phyloP scores from a whole-genome alignment of 148 eudicot species.

The Arctostaphylos glauca region DNA sequence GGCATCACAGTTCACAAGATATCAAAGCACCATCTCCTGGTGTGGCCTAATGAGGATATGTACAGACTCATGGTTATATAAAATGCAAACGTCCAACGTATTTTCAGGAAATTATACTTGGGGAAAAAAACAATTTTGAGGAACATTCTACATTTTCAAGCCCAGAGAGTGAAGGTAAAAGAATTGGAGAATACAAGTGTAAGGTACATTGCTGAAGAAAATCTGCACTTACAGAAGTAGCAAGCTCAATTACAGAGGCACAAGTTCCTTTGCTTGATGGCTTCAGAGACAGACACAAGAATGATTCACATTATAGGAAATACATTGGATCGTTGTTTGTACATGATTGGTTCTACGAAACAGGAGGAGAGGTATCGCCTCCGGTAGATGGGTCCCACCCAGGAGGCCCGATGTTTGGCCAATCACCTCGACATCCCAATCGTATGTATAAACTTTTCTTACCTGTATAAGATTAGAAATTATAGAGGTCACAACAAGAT shows the following conservation, averaged over 20 bases:
- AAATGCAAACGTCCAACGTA: background rate
- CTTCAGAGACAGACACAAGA: background rate
- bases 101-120: background rate
- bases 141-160: background rate
- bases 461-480: conserved; percentile 42
- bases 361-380: conserved; percentile 25
- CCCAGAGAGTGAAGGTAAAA: background rate
- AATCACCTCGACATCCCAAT: conserved; percentile 91
- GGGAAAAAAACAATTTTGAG: background rate
- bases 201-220: conserved; percentile 2
- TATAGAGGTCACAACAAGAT: background rate
- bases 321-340: background rate
- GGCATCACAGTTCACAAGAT: background rate
- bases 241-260: background rate
- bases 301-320: background rate
- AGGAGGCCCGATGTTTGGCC: conserved; percentile 96
- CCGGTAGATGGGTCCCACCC: conserved; percentile 73
- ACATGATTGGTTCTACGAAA: conserved; percentile 17
- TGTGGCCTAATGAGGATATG: background rate
- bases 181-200: background rate
- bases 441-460: conserved; percentile 81
- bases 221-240: background rate
- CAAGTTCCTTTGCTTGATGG: background rate
- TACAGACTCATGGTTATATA: background rate
- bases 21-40: background rate